These are phyloP conservation scores for Furcasterigmium furcatum DNA, from an alignment of 2,329 filamentous ascomycete genomes.

Conservation along the genomic window DNA sequence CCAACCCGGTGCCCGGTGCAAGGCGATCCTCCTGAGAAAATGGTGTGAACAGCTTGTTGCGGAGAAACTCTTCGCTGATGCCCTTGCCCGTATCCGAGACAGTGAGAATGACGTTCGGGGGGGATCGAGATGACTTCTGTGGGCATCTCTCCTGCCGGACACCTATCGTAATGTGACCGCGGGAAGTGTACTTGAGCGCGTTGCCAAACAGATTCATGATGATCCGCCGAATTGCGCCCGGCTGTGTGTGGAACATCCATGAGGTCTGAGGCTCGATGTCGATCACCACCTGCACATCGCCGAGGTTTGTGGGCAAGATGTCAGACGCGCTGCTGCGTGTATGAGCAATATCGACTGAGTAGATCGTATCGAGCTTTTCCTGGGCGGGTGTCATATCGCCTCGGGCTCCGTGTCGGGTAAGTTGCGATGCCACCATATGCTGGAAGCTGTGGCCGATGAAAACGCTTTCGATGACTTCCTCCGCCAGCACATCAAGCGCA, in stretches of 20 bases:
- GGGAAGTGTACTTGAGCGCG: slow-evolving; percentile 48
- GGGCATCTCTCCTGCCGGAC: slow-evolving; percentile 16
- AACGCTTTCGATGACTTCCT: slow-evolving; percentile 36
- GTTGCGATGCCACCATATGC: slow-evolving; percentile 20
- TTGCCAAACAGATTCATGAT: slow-evolving; percentile 54
- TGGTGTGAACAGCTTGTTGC: slow-evolving; percentile 54
- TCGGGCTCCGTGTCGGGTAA: slow-evolving; percentile 23
- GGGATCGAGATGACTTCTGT: slow-evolving; percentile 14
- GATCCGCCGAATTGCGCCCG: slow-evolving; percentile 46
- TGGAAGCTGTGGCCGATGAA: slow-evolving; percentile 34
- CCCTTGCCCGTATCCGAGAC: slow-evolving; percentile 61
- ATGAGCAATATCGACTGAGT: slow-evolving; percentile 6
- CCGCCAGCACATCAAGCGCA: slow-evolving; percentile 26
- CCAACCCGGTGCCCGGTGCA: slow-evolving; percentile 55
- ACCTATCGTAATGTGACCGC: slow-evolving; percentile 37
- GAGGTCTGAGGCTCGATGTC: slow-evolving; percentile 41
- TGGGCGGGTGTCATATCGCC: slow-evolving; percentile 10
- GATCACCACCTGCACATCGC: slow-evolving; percentile 35
- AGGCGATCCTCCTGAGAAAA: slow-evolving; percentile 59
- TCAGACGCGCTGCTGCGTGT: slow-evolving; percentile 3
- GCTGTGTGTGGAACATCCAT: slow-evolving; percentile 53
- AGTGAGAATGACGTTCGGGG: slow-evolving; percentile 27
- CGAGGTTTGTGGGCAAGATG: slow-evolving; percentile 15
- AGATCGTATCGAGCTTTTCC: slow-evolving; percentile 12
- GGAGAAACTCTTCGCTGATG: slow-evolving; percentile 57